A percentile compares a stretch with the other conserved stretches of the same genome.
Evolutionary conservation across 2,329 filamentous ascomycete species (phyloP).

Genomic region (Ceratocystis smalleyi): DNA sequence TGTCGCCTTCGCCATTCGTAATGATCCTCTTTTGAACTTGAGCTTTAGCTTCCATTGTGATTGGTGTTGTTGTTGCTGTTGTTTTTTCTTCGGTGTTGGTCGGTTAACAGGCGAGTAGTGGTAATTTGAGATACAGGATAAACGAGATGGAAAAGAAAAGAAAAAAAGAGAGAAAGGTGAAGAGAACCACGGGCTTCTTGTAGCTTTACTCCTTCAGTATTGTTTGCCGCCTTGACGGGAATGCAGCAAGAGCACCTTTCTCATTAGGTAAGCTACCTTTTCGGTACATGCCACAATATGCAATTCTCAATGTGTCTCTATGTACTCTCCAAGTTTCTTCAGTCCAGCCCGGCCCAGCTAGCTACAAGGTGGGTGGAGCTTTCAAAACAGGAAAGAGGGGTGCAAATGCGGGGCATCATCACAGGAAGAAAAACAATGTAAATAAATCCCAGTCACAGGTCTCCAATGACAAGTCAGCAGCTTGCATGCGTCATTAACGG

Average conservation of each 20-base stretch:
- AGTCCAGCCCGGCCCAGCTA: neutral
- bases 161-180: neutral
- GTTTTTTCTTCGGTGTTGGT: neutral
- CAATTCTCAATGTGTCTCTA: no score
- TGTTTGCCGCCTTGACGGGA: no score
- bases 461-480: neutral
- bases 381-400: neutral
- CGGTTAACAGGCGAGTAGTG: slow-evolving; percentile 1
- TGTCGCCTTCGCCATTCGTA: slow-evolving; percentile 44
- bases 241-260: no score
- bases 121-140: no score
- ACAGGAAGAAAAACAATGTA: neutral
- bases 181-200: neutral
- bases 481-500: neutral
- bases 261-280: no score
- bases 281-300: no score
- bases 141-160: slow-evolving; percentile 7
- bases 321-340: neutral
- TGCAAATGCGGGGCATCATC: neutral
- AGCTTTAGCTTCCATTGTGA: slow-evolving; percentile 51
- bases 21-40: slow-evolving; percentile 39
- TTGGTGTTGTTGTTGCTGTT: no score
- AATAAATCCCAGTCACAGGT: neutral
- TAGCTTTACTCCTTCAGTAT: neutral
- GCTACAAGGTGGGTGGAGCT: neutral